A percentile compares a stretch with the other conserved stretches of the same genome.
Evolutionary conservation across 257 asterid species (phyloP).

Genomic region (Asclepias syriaca): DNA sequence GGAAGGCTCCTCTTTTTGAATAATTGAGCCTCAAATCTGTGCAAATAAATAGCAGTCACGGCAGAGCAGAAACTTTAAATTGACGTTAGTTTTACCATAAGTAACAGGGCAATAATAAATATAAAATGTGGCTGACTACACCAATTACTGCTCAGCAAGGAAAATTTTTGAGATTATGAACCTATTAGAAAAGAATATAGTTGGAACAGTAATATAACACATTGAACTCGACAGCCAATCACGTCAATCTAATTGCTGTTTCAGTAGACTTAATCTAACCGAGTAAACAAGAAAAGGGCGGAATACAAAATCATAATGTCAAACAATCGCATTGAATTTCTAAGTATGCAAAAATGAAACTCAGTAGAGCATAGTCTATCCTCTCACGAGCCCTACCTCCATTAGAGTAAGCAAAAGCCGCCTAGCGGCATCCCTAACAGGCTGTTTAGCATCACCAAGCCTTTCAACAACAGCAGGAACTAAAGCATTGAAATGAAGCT

Average conservation of each 20-base stretch:
- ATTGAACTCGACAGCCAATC: neutral
- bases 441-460: slow-evolving; percentile 90
- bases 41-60: neutral
- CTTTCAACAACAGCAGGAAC: slow-evolving; percentile 95
- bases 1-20: neutral
- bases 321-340: neutral
- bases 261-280: slow-evolving; percentile 1
- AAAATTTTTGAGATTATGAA: neutral
- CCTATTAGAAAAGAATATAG: neutral
- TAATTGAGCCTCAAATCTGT: neutral
- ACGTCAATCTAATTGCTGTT: neutral
- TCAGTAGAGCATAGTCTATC: neutral
- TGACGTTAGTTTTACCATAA: neutral
- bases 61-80: neutral
- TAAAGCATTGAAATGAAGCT: slow-evolving; percentile 89
- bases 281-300: neutral
- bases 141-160: neutral
- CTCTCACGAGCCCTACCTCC: slow-evolving; percentile 50
- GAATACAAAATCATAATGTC: neutral
- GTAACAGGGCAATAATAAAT: neutral
- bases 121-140: neutral
- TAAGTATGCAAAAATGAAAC: neutral
- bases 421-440: slow-evolving; percentile 90
- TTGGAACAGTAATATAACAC: neutral
- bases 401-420: slow-evolving; percentile 83